phyloP scores from a whole-genome alignment of 768 basidiomycete genomes.

The Macrocybe gigantea region DNA sequence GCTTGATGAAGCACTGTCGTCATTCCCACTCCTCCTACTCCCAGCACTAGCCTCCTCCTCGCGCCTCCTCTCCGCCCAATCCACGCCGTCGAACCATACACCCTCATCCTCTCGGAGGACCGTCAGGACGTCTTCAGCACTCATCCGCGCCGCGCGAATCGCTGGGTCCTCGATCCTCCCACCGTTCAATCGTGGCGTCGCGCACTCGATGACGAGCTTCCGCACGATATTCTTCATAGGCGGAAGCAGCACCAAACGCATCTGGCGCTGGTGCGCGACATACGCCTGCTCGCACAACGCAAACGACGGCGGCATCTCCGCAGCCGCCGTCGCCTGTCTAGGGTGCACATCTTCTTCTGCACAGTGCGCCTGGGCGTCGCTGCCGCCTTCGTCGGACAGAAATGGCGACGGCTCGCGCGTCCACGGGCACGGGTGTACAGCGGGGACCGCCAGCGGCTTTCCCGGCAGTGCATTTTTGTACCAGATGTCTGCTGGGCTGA shows the following conservation, averaged over 20 bases:
- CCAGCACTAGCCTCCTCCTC: conserved; percentile 17
- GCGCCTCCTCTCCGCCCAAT: conserved; percentile 50
- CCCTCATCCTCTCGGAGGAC: conserved; percentile 56
- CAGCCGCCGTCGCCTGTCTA: conserved; percentile 35
- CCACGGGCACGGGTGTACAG: conserved; percentile 64
- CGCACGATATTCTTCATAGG: conserved; percentile 67
- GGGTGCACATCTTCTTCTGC: conserved; percentile 38
- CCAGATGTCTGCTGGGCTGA: conserved; percentile 69
- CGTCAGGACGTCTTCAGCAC: conserved; percentile 51
- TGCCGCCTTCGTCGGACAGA: conserved; percentile 8
- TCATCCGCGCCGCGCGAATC: conserved; percentile 48
- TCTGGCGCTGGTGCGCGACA: conserved; percentile 49
- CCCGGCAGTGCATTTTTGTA: conserved; percentile 37
- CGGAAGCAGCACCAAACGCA: conserved; percentile 55
- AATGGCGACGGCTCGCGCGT: conserved; percentile 24
- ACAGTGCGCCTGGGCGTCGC: conserved; percentile 11
- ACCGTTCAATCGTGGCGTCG: conserved; percentile 24
- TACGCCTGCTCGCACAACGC: conserved; percentile 61
- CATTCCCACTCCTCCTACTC: conserved; percentile 25
- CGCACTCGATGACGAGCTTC: conserved; percentile 58
- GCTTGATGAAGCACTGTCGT: conserved; percentile 34
- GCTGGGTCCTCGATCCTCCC: conserved; percentile 45
- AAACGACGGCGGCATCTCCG: conserved; percentile 55
- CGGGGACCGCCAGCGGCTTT: conserved; percentile 27
- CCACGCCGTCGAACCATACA: conserved; percentile 69